A percentile compares a stretch with the other conserved stretches of the same genome.
Evolutionary conservation across 352 stramenopile genomes (phyloP).

Genomic region (Globisporangium barbulae): DNA sequence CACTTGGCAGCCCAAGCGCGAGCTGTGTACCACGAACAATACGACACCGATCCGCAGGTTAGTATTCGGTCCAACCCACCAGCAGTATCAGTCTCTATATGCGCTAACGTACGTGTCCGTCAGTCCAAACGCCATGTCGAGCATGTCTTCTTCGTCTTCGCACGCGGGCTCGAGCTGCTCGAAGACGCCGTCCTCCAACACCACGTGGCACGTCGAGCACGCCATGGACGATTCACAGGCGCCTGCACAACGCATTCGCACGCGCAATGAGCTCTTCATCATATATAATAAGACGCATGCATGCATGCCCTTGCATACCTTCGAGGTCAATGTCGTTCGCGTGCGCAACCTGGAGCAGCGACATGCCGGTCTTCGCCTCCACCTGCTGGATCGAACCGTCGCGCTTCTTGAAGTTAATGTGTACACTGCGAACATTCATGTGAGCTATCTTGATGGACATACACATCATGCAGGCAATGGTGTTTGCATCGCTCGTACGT

Average conservation of each 20-base stretch:
- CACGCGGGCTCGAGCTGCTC: slow-evolving; percentile 87
- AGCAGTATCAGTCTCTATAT: no score
- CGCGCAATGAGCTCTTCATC: slow-evolving; percentile 7
- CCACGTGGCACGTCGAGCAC: slow-evolving; percentile 98
- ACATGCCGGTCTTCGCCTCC: slow-evolving; percentile 75
- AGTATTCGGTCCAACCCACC: background rate
- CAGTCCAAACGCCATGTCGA: slow-evolving; percentile 98
- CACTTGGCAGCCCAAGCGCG: slow-evolving; percentile 90
- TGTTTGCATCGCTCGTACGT: slow-evolving; percentile 28
- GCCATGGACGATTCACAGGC: slow-evolving; percentile 94
- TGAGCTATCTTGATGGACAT: background rate
- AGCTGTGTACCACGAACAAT: slow-evolving; percentile 30
- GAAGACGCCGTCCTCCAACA: slow-evolving; percentile 92
- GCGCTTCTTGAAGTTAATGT: slow-evolving; percentile 69
- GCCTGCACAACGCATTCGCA: slow-evolving; percentile 51
- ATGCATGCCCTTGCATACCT: slow-evolving; percentile 32
- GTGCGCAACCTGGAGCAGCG: slow-evolving; percentile 91
- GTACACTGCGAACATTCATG: slow-evolving; percentile 34
- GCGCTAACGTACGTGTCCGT: slow-evolving; percentile 81
- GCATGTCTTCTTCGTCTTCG: slow-evolving; percentile 99
- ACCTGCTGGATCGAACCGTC: slow-evolving; percentile 64
- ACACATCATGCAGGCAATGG: background rate
- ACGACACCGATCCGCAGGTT: background rate
- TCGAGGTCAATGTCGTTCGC: slow-evolving; percentile 94
- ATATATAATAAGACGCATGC: background rate